These are phyloP conservation scores for Trebouxia sp. DNA, from an alignment of 139 green algal genomes.

Conservation along the genomic window DNA sequence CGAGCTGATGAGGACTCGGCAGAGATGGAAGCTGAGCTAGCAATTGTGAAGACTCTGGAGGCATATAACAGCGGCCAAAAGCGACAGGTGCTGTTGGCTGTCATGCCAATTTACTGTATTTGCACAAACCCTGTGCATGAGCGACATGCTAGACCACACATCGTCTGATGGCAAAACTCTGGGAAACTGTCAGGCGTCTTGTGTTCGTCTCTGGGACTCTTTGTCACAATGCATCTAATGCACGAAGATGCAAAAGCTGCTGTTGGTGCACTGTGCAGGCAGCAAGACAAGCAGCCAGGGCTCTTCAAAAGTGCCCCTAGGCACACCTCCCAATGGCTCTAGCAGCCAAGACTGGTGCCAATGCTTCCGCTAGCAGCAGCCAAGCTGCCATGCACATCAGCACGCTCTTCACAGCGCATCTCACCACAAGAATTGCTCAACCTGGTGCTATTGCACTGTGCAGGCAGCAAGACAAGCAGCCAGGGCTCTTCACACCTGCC, in stretches of 20 bases:
- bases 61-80: not conserved
- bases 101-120: too few relatives aligned
- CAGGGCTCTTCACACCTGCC: constrained; percentile 21
- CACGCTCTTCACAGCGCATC: too few relatives aligned
- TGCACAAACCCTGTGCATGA: too few relatives aligned
- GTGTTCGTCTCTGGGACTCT: too few relatives aligned
- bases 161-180: too few relatives aligned
- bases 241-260: not conserved
- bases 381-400: not conserved
- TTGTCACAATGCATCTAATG: too few relatives aligned
- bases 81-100: not conserved
- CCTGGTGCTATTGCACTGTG: not conserved
- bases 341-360: not conserved
- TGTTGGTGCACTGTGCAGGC: not conserved
- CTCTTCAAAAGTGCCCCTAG: constrained; percentile 23
- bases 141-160: too few relatives aligned
- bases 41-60: not conserved
- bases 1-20: constrained; percentile 7
- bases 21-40: constrained; percentile 11
- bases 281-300: constrained; percentile 5
- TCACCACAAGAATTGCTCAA: not conserved
- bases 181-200: too few relatives aligned
- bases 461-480: constrained; percentile 21
- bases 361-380: not conserved
- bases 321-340: not conserved